These are phyloP conservation scores for Lepidium africanum DNA, from an alignment of 345 rosid species.

Conservation along the genomic window DNA sequence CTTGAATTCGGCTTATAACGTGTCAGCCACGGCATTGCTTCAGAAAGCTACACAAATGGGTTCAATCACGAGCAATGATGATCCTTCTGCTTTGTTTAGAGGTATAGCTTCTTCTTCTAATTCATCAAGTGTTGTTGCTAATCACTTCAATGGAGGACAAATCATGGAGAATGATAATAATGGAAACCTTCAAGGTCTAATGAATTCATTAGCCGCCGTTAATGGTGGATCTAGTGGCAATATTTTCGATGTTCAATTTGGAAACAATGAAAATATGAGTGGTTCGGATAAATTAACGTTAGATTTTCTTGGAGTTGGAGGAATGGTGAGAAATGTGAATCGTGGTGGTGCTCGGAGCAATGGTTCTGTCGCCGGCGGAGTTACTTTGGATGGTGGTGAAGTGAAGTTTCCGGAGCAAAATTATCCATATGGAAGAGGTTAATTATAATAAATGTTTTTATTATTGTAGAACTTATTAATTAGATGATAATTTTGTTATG, in stretches of 20 bases:
- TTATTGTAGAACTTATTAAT: background rate
- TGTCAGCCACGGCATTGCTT: constrained; percentile 82
- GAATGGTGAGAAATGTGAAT: constrained; percentile 41
- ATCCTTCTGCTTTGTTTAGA: constrained; percentile 41
- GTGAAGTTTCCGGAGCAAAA: constrained; percentile 19
- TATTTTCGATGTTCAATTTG: constrained; percentile 23
- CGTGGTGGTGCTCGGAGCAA: constrained; percentile 23
- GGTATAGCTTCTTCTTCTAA: constrained; percentile 43
- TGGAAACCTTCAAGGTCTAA: constrained; percentile 53
- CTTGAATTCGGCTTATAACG: constrained; percentile 34
- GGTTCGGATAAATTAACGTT: constrained; percentile 61
- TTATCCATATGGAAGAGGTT: constrained; percentile 25
- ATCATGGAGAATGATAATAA: constrained; percentile 30
- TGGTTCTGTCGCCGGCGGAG: background rate
- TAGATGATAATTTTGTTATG: constrained; percentile 10
- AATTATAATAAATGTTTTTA: background rate
- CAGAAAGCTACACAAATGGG: constrained; percentile 92
- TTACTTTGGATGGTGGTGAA: constrained; percentile 22
- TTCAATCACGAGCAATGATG: constrained; percentile 29
- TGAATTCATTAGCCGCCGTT: constrained; percentile 43
- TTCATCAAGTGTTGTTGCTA: constrained; percentile 12
- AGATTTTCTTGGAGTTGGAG: constrained; percentile 84
- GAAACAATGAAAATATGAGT: constrained; percentile 29
- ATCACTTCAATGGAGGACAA: constrained; percentile 26
- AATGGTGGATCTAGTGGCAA: constrained; percentile 25